Base-by-base conservation (phyloP, 177 flowering plant genomes). In the Tripterygium wilfordii region DNA sequence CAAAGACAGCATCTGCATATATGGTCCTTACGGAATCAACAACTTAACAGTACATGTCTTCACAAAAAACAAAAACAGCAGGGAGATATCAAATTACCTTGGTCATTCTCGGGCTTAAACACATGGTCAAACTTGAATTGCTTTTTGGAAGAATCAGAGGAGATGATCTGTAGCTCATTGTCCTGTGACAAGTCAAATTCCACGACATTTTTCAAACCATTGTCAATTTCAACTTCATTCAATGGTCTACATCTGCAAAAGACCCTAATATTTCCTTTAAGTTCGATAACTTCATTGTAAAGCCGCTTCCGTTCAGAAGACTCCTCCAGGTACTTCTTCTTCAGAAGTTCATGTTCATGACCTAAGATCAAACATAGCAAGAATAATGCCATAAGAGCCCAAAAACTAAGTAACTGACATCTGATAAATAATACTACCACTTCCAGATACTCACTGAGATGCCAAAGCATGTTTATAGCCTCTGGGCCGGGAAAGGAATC, bases 191-290 rank as follows among this genome's bases (percentile, higher is more conserved):
- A 58, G 25, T 82, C 83, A 52, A 83, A 76, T 20, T 88, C 92
- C 15, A 85, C 73, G 0, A 79, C 72, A 35, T 77, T 62, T 18
- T 66, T 45, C 8, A 49, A 72, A 3, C 97, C 84, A 54, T 70
- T 79, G 13, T 62, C 49, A 36, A 67, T 57, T 57, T 85, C 97
- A 42, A 50, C 79, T 47, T 63, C 63, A 32, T 66, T 81, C 33
- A 85, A 45, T 3, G 97, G 95, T 59, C 95, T 77, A 52, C 97
- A 88, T 69, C 97, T 79, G 65, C 95, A 88, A 57, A 85, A 88
- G 37, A 88, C 97, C 55, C 89, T 79, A 20, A 88, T 88, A 47
- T 89, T 89, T 20, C 97, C 97, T 64, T 74, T 82, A 5, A 89
- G 79, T 65, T 86, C 95, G 51, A 84, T 83, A 45, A 89, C 79